These are phyloP conservation scores for Zancudomyces culisetae DNA, from an alignment of 371 early-diverging fungal species.

Conservation along the genomic window DNA sequence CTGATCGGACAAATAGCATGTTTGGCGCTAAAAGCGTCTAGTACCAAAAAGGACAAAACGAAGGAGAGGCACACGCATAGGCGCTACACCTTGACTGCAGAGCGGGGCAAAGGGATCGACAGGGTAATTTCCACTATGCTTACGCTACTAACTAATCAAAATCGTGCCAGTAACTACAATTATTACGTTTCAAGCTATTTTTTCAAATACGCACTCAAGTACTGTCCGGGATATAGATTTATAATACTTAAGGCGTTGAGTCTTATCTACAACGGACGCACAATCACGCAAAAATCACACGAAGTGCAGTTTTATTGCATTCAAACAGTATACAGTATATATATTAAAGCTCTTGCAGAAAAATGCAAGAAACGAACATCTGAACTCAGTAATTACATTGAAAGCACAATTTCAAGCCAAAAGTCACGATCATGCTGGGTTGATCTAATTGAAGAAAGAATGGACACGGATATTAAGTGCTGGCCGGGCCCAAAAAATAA, in stretches of 20 bases:
- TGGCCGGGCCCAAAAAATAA: too few relatives aligned
- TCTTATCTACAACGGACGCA: not conserved
- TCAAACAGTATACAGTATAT: not conserved
- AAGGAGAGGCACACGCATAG: not conserved
- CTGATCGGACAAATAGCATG: not conserved
- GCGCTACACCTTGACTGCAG: too few relatives aligned
- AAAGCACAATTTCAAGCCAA: not conserved
- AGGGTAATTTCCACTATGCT: too few relatives aligned
- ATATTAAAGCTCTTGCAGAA: not conserved
- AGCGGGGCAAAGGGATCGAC: too few relatives aligned
- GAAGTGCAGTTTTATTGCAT: not conserved
- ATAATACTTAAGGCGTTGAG: not conserved
- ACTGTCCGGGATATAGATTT: too few relatives aligned
- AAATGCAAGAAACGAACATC: not conserved
- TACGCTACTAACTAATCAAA: too few relatives aligned
- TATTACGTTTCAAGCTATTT: too few relatives aligned
- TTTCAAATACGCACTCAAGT: too few relatives aligned
- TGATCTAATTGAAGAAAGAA: too few relatives aligned
- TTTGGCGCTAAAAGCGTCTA: not conserved
- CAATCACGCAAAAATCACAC: not conserved
- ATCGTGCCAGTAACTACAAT: too few relatives aligned
- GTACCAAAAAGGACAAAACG: not conserved
- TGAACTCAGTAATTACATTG: not conserved
- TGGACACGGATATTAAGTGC: too few relatives aligned
- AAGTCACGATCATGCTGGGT: not conserved